Base-by-base conservation (phyloP, 1,284 basidiomycete species). In the Boletellus deceptivus region DNA sequence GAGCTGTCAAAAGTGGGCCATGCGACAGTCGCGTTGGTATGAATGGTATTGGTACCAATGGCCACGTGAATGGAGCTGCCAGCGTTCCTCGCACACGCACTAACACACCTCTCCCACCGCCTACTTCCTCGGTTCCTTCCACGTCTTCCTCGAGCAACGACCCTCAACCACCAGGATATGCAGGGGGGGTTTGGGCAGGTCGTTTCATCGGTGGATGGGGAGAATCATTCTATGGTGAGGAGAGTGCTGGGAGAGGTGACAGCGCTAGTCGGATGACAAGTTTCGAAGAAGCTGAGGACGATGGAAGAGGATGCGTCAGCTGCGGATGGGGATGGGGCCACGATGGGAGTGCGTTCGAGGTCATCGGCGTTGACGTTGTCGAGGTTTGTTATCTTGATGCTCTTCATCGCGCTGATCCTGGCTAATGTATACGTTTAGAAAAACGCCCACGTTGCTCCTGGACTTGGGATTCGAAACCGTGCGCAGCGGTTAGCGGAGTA, bases 261-360 rank as follows among this genome's bases (percentile, higher is more conserved):
- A 60, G 53, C 37, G 51, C 53, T 10, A 52, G 59, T 18, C 60
- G 55, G 50, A 62, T 59, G 60, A 53, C 51, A 59, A 63, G 57
- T 60, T 69, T 57, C 52, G 69, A 53, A 60, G 79, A 82, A 61
- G 80, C 80, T 38, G 76, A 79, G 34, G 78, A 82, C 36, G 88
- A 86, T 60, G 84, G 84, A 22, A 69, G 83, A 48, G 72, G 75
- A 18, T 63, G 87, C 57, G 70, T 79, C 37, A 89, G 85, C 65
- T 80, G 79, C 17, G 79, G 80, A 0, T 89, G 86, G 86, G 86
- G 86, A 33, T 82, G 78, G 55, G 82, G 82, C 6, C 87, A 89
- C 58, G 86, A 88, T 54, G 86, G 86, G 25, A 82, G 83, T 59
- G 86, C 82, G 18, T 76, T 89, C 59, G 86, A 89, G 69, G 75